Conservation (phyloP, 805 yeast genomes). For the Nakazawaea pomicola region DNA sequence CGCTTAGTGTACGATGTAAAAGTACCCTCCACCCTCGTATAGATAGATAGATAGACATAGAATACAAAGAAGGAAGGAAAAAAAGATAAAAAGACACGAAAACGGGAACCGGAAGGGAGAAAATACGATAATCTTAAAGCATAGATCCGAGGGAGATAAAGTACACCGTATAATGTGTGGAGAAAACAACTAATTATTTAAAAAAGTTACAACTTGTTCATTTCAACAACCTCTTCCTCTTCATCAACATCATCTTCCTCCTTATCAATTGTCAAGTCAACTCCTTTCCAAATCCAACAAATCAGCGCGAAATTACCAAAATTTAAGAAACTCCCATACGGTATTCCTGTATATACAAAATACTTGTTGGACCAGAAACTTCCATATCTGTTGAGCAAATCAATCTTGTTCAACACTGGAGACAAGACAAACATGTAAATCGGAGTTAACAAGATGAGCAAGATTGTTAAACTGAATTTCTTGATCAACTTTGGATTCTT, state of each 20-base stretch:
- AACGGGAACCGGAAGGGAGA: too few species aligned
- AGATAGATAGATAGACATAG: too few species aligned
- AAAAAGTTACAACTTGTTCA: slow-evolving; percentile 7
- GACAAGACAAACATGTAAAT: slow-evolving; percentile 8
- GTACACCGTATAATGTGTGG: too few species aligned
- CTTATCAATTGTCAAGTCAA: slow-evolving; percentile 1
- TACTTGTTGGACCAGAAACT: slow-evolving; percentile 1
- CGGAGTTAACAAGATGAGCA: slow-evolving; percentile 5
- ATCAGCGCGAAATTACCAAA: slow-evolving; percentile 1
- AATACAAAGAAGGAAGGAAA: too few species aligned
- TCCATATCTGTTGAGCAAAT: slow-evolving; percentile 1
- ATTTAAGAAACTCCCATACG: slow-evolving; percentile 6
- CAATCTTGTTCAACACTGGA: slow-evolving; percentile 5
- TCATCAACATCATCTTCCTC: slow-evolving; percentile 2
- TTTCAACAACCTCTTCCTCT: slow-evolving; percentile 9
- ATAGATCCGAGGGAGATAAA: too few species aligned
- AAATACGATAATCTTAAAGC: too few species aligned
- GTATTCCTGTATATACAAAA: slow-evolving; percentile 6
- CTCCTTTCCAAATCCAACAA: slow-evolving; percentile 12
- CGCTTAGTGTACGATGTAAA: too few species aligned
- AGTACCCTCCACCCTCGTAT: too few species aligned
- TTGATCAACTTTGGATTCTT: slow-evolving; percentile 10
- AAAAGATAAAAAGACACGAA: too few species aligned
- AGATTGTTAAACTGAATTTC: slow-evolving; percentile 4
- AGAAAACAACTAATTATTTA: too few species aligned